Conservation (phyloP, 2,329 filamentous ascomycete species). For the Aureobasidium uvarum region DNA sequence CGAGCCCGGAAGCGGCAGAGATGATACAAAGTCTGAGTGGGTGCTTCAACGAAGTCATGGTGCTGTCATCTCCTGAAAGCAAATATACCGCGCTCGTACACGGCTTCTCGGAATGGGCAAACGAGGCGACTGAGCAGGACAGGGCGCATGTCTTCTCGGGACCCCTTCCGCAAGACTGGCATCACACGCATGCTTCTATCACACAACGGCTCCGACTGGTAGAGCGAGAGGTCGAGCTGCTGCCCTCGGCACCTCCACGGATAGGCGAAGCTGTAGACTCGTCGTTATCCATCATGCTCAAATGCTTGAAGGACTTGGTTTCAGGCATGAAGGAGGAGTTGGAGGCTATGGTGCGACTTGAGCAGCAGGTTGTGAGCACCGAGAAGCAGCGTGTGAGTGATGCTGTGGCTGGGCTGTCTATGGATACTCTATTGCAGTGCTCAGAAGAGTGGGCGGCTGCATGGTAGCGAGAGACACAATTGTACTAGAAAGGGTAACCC, state of each 20-base stretch:
- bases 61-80: constrained; percentile 56
- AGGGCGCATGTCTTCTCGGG: constrained; percentile 14
- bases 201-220: constrained; percentile 23
- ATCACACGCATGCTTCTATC: constrained; percentile 19
- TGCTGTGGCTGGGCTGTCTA: constrained; percentile 45
- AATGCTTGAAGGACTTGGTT: constrained; percentile 3
- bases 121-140: constrained; percentile 27
- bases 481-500: neutral
- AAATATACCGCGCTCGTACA: constrained; percentile 56
- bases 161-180: constrained; percentile 20
- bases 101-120: constrained; percentile 61
- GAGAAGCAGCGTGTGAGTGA: constrained; percentile 18
- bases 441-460: constrained; percentile 19
- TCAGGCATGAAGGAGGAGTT: constrained; percentile 23
- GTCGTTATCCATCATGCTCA: constrained; percentile 5
- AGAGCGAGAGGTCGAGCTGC: constrained; percentile 25
- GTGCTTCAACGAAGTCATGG: constrained; percentile 58
- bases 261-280: neutral
- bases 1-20: constrained; percentile 5
- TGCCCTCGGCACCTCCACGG: neutral
- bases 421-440: neutral
- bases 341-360: constrained; percentile 21
- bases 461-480: neutral
- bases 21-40: constrained; percentile 53
- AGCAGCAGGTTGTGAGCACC: constrained; percentile 18